A percentile compares a stretch with the other conserved stretches of the same genome.
Conservation (phyloP, 2,329 filamentous ascomycete genomes). For the Verticillium dahliae region DNA sequence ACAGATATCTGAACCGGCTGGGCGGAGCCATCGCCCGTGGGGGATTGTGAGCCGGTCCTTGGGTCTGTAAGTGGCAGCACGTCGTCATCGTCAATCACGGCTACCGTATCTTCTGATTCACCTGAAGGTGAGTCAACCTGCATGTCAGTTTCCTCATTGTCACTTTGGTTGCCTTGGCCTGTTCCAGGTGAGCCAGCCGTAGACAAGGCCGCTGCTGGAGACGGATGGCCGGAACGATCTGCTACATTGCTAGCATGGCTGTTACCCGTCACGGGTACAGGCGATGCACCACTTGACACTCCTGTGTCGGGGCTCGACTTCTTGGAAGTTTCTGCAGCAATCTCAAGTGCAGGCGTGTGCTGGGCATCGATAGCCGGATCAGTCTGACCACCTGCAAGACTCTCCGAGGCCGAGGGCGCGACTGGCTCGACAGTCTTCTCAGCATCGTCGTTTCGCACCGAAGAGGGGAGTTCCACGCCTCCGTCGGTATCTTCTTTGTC, state of each 20-base stretch:
- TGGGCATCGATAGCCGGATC: no score
- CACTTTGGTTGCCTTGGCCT: not conserved
- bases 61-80: not conserved
- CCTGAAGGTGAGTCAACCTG: not conserved
- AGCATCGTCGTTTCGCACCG: not conserved
- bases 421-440: not conserved
- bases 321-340: not conserved
- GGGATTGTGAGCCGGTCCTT: not conserved
- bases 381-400: not conserved
- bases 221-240: not conserved
- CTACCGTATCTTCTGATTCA: not conserved
- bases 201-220: not conserved
- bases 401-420: no score
- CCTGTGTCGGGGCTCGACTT: not conserved
- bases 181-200: not conserved
- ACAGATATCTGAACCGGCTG: conserved; percentile 10
- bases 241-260: not conserved
- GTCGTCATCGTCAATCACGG: not conserved
- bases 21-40: not conserved
- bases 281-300: not conserved
- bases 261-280: not conserved
- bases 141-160: not conserved
- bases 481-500: not conserved
- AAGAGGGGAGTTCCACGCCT: not conserved
- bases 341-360: not conserved